These are phyloP conservation scores for Fraxinus nigra DNA, from an alignment of 305 asterid species.

Conservation along the genomic window DNA sequence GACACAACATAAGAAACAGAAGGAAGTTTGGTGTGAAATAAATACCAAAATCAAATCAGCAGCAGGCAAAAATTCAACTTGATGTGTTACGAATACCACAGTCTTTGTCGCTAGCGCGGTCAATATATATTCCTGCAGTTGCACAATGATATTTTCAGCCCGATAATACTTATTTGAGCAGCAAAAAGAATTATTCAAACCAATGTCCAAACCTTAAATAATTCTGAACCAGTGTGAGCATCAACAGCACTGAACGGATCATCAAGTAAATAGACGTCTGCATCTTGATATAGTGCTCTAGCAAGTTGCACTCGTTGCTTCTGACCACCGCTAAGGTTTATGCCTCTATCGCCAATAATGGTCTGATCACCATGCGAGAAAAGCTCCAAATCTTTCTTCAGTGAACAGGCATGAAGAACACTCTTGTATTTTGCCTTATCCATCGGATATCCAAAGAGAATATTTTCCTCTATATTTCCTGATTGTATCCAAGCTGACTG, in stretches of 20 bases:
- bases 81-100: slow-evolving; percentile 85
- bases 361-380: slow-evolving; percentile 81
- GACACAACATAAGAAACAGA: not conserved
- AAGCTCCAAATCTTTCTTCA: slow-evolving; percentile 67
- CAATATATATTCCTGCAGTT: slow-evolving; percentile 82
- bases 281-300: slow-evolving; percentile 78
- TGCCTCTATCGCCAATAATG: slow-evolving; percentile 80
- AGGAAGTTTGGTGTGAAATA: slow-evolving; percentile 12
- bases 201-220: slow-evolving; percentile 59
- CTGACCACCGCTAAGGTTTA: slow-evolving; percentile 82
- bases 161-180: slow-evolving; percentile 12
- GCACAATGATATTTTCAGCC: slow-evolving; percentile 32
- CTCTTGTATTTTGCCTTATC: slow-evolving; percentile 83
- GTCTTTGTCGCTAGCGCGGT: slow-evolving; percentile 78
- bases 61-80: slow-evolving; percentile 90
- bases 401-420: slow-evolving; percentile 79
- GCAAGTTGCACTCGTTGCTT: slow-evolving; percentile 83
- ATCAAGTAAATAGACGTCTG: slow-evolving; percentile 70
- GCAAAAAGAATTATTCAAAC: not conserved
- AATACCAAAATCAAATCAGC: slow-evolving; percentile 91
- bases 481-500: slow-evolving; percentile 99
- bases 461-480: slow-evolving; percentile 87
- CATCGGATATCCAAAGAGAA: slow-evolving; percentile 91
- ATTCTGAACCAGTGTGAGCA: slow-evolving; percentile 87
- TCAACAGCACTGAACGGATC: slow-evolving; percentile 87